A percentile compares a stretch with the other conserved stretches of the same genome.
phyloP scores from a whole-genome alignment of 2,329 filamentous ascomycete genomes.

The Onygenales sp. region DNA sequence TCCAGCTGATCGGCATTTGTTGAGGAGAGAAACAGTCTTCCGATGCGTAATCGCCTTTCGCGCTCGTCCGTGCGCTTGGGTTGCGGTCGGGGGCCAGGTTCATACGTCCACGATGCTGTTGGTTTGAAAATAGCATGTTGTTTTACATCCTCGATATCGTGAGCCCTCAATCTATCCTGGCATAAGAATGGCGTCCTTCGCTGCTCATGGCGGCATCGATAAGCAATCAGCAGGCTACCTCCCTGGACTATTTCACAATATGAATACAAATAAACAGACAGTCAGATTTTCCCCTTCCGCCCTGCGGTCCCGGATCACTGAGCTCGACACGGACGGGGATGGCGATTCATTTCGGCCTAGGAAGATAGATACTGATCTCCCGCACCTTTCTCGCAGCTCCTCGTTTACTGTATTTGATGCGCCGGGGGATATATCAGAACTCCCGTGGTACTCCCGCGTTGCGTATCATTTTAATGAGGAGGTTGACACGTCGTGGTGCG shows the following conservation, averaged over 20 bases:
- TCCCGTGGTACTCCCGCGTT: neutral
- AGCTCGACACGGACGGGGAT: neutral
- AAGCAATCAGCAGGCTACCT: no score
- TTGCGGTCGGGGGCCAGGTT: no score
- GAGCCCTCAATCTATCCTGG: neutral
- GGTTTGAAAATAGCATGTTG: no score
- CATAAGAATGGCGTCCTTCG: neutral
- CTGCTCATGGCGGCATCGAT: neutral
- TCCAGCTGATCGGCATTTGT: no score
- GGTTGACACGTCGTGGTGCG: constrained; percentile 6
- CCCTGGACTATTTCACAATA: neutral
- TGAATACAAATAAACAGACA: neutral
- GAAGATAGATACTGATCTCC: neutral
- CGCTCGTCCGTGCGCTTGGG: no score
- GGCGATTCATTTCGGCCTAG: neutral
- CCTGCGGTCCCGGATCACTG: neutral
- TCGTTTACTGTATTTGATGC: constrained; percentile 10
- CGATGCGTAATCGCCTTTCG: no score
- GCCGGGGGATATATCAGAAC: neutral
- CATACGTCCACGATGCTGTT: no score
- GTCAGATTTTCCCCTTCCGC: neutral
- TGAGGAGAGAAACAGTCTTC: no score
- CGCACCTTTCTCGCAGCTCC: constrained; percentile 4
- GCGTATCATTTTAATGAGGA: constrained; percentile 8
- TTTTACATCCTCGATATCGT: no score